Base-by-base conservation (phyloP, 257 asterid genomes). In the Penstemon eatonii region DNA sequence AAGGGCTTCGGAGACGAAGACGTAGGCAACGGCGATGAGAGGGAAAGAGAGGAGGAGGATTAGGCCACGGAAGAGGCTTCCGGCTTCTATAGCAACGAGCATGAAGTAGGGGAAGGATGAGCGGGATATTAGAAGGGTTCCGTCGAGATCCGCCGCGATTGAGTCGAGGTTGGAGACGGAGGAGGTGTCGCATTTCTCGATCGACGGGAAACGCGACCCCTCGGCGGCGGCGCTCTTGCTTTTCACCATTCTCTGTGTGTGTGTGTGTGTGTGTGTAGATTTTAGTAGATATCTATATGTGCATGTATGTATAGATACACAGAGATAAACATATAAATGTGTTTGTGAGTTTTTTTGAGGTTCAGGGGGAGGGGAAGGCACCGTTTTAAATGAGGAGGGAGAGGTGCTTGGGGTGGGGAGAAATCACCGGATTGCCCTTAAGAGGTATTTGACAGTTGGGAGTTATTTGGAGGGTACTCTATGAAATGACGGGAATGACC, bases 91-190 rank as follows among this genome's bases (percentile, higher is more conserved):
- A 39, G 97, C 96, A 0, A 91, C 91, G 7, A 94, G 85, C 97
- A 94, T 89, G 92, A 91, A 94, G 81, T 94, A 94, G 0, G 99
- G 99, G 81, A 94, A 94, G 60, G 99, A 91, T 37, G 99, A 94
- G 37, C 97, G 78, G 60, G 91, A 82, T 71, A 87, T 89, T 12
- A 94, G 80, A 8, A 94, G 92, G 0, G 99, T 94, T 6, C 99
- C 99, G 78, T 94, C 99, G 5, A 94, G 89, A 73, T 94, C 99
- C 69, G 99, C 99, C 76, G 97, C 97, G 5, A 94, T 80, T 0
- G 99, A 87, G 9, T 56, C 69, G 75, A 74, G 75, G 72, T 70
- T 70, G 5, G 62, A 65, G 56, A 58, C 56, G 40, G 95, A 25
- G 33, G 33, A 51, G 79, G 72, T 68, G 47, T 89, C 93, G 58